These are phyloP conservation scores for Cytauxzoon felis DNA, from an alignment of 169 alveolate genomes.

Conservation along the genomic window DNA sequence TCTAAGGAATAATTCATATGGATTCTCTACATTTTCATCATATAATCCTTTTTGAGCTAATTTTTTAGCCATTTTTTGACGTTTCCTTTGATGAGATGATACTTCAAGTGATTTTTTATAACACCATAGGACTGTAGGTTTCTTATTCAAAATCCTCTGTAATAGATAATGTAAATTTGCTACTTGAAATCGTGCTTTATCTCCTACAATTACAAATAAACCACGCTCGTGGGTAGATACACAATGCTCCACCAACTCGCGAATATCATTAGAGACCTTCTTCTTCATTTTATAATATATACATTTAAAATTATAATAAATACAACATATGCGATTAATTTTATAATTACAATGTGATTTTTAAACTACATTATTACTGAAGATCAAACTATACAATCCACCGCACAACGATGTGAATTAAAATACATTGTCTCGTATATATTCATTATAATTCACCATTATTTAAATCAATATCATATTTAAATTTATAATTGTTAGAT, in stretches of 20 bases:
- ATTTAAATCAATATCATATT: too few species aligned
- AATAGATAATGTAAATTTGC: conserved; percentile 83
- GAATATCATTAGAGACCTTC: conserved; percentile 92
- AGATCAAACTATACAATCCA: too few species aligned
- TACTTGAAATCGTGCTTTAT: conserved; percentile 94
- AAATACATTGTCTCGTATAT: too few species aligned
- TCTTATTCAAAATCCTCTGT: conserved; percentile 64
- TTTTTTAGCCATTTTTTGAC: conserved; percentile 91
- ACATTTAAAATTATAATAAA: background rate
- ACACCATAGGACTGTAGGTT: conserved; percentile 96
- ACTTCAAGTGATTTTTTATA: conserved; percentile 97
- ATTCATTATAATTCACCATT: too few species aligned
- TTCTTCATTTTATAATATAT: conserved; percentile 80
- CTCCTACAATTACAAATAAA: conserved; percentile 94
- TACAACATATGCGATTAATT: too few species aligned
- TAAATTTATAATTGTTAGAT: too few species aligned
- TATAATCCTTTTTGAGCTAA: conserved; percentile 88
- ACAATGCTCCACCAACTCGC: conserved; percentile 89
- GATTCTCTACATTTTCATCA: conserved; percentile 92
- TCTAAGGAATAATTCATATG: conserved; percentile 92
- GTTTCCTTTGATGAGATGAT: conserved; percentile 92
- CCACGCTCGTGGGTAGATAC: conserved; percentile 86
- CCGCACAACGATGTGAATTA: too few species aligned
- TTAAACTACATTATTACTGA: too few species aligned
- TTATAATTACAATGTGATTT: too few species aligned